phyloP scores from a whole-genome alignment of 2,329 filamentous ascomycete species.

The Myriosclerotinia curreyana region DNA sequence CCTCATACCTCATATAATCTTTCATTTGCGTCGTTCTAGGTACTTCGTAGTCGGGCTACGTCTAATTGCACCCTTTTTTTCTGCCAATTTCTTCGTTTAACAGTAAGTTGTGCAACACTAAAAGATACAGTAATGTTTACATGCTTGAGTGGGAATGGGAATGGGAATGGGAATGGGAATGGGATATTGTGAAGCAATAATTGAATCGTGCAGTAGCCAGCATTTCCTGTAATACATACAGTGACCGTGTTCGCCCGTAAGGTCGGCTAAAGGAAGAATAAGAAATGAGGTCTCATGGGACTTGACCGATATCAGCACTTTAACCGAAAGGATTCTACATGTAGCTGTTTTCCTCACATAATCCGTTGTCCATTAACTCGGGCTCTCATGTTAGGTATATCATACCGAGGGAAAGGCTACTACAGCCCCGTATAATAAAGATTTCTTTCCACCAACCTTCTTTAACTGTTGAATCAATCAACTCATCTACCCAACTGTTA shows the following conservation, averaged over 20 bases:
- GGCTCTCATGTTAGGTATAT: neutral
- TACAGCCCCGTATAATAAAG: neutral
- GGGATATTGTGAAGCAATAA: neutral
- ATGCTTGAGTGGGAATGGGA: neutral
- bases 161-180: neutral
- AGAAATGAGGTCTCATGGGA: neutral
- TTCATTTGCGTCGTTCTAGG: neutral
- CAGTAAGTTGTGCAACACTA: neutral
- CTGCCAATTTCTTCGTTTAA: neutral
- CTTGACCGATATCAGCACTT: conserved; percentile 13
- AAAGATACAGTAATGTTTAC: neutral
- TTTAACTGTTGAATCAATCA: neutral
- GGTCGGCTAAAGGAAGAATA: neutral
- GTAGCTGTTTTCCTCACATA: neutral
- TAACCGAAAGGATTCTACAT: conserved; percentile 1
- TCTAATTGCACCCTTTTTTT: neutral
- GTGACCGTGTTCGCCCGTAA: neutral
- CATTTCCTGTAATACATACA: neutral
- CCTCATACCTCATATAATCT: too few species aligned
- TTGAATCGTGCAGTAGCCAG: neutral
- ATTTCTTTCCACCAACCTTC: neutral
- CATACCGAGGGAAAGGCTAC: neutral
- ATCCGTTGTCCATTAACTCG: conserved; percentile 5
- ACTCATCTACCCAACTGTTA: neutral
- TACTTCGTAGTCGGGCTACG: too few species aligned